Conservation (phyloP, 1,284 basidiomycete genomes). For the Melanopsichium pennsylvanicum region DNA sequence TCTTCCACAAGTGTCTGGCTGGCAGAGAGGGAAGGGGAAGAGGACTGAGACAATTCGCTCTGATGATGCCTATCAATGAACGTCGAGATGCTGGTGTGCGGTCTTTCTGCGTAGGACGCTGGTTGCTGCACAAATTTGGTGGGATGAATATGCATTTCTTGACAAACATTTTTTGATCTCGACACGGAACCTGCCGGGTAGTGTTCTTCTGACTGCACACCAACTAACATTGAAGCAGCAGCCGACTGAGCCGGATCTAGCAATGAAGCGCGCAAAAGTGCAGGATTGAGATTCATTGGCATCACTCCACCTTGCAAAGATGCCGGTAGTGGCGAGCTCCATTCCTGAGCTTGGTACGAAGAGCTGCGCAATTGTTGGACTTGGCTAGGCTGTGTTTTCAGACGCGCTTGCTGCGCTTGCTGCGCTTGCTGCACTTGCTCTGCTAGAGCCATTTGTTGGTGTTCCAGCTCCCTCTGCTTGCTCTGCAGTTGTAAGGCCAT, state of each 20-base stretch:
- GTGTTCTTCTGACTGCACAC: not conserved
- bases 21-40: slow-evolving; percentile 7
- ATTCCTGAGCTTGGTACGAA: too few species aligned
- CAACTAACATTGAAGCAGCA: not conserved
- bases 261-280: not conserved
- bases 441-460: not conserved
- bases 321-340: not conserved
- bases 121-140: not conserved
- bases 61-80: not conserved
- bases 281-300: not conserved
- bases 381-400: not conserved
- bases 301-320: too few species aligned
- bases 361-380: not conserved
- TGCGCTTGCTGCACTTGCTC: not conserved
- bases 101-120: not conserved
- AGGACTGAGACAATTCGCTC: not conserved
- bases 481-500: slow-evolving; percentile 30
- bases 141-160: too few species aligned
- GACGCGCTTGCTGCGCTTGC: not conserved
- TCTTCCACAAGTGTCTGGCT: slow-evolving; percentile 4
- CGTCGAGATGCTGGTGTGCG: not conserved
- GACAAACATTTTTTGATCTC: too few species aligned
- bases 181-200: not conserved
- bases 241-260: slow-evolving; percentile 4
- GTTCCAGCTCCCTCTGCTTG: slow-evolving; percentile 13